These are phyloP conservation scores for Yamadazyma tumulicola DNA, from an alignment of 805 yeast genomes.

Conservation along the genomic window DNA sequence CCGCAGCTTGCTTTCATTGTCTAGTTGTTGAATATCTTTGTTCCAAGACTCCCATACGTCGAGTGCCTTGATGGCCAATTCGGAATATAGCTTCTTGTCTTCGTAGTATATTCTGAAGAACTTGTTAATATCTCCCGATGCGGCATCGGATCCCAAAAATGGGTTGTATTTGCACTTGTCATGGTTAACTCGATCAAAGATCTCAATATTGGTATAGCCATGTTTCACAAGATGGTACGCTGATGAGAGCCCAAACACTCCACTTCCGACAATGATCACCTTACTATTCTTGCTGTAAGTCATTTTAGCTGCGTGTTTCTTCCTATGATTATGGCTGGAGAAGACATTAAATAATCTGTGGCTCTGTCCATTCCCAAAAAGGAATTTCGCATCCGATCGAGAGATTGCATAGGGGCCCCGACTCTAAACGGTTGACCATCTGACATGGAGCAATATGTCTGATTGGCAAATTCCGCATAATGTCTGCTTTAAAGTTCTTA, in stretches of 20 bases:
- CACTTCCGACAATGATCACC: constrained; percentile 47
- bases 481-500: too few species aligned
- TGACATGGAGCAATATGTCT: too few species aligned
- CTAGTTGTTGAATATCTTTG: constrained; percentile 16
- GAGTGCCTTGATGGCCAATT: constrained; percentile 6
- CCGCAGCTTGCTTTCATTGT: background rate
- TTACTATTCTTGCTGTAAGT: constrained; percentile 6
- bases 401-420: too few species aligned
- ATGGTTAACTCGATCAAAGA: constrained; percentile 22
- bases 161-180: constrained; percentile 4
- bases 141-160: constrained; percentile 3
- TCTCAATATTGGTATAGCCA: constrained; percentile 28
- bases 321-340: too few species aligned
- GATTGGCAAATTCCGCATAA: too few species aligned
- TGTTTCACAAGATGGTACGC: constrained; percentile 36
- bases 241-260: constrained; percentile 50
- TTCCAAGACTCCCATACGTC: constrained; percentile 15
- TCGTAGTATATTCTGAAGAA: constrained; percentile 8
- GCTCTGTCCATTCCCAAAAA: too few species aligned
- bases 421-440: too few species aligned
- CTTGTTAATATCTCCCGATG: constrained; percentile 9
- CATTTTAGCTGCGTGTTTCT: too few species aligned
- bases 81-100: constrained; percentile 6
- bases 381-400: too few species aligned
- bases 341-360: too few species aligned